These are phyloP conservation scores for Apiospora hydei DNA, from an alignment of 2,329 filamentous ascomycete genomes.

Conservation along the genomic window DNA sequence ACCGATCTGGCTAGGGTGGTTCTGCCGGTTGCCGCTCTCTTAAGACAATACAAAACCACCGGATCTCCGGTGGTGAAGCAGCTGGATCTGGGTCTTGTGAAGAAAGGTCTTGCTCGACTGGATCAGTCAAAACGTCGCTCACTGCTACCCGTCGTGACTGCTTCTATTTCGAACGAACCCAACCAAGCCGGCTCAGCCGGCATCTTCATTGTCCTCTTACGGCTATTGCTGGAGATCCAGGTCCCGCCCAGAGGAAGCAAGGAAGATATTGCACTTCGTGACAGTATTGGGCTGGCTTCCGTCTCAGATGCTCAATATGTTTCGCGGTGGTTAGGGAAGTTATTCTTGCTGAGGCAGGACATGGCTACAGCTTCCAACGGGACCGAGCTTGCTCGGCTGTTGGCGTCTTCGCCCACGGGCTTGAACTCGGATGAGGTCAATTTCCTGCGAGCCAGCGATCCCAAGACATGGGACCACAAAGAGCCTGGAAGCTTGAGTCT, in stretches of 20 bases:
- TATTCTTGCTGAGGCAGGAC: constrained; percentile 72
- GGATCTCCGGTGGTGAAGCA: constrained; percentile 80
- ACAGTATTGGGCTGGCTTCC: constrained; percentile 70
- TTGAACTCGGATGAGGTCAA: constrained; percentile 70
- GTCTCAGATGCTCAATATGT: constrained; percentile 76
- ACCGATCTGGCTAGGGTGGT: constrained; percentile 61
- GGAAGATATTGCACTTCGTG: constrained; percentile 75
- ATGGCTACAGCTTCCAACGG: constrained; percentile 38
- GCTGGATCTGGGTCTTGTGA: constrained; percentile 88
- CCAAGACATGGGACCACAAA: constrained; percentile 71
- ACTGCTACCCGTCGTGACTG: constrained; percentile 74
- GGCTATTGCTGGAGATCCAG: constrained; percentile 73
- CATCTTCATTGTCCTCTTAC: constrained; percentile 84
- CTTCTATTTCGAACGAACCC: constrained; percentile 69
- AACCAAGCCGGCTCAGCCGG: constrained; percentile 59
- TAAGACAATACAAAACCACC: constrained; percentile 89
- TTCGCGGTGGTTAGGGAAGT: constrained; percentile 76
- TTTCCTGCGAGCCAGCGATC: constrained; percentile 74
- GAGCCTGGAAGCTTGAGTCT: constrained; percentile 69
- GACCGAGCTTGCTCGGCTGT: constrained; percentile 37
- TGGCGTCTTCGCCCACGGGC: constrained; percentile 55
- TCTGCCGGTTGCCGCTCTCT: constrained; percentile 81
- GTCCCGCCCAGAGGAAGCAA: constrained; percentile 80
- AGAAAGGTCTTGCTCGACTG: constrained; percentile 72
- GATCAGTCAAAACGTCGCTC: constrained; percentile 68